phyloP scores from a whole-genome alignment of 164 flowering plant genomes.

The Kingdonia uniflora region DNA sequence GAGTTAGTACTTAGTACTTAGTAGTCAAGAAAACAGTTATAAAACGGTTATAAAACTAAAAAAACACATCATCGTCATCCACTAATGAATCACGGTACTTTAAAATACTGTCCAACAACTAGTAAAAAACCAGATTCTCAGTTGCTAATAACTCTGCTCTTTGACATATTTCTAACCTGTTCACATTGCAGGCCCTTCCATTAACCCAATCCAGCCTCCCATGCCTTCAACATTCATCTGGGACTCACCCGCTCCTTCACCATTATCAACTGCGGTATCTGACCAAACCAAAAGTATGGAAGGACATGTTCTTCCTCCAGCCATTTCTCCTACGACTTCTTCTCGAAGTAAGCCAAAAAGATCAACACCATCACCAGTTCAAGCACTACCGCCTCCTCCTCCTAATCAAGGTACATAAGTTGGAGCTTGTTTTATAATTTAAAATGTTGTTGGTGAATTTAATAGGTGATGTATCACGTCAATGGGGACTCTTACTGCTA shows the following conservation, averaged over 20 bases:
- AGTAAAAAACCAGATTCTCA: neutral
- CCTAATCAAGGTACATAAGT: constrained; percentile 47
- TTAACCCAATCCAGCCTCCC: constrained; percentile 28
- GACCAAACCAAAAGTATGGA: constrained; percentile 24
- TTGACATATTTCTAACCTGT: constrained; percentile 9
- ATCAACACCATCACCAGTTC: constrained; percentile 27
- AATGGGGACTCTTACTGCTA: too few relatives aligned
- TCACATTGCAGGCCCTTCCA: constrained; percentile 19
- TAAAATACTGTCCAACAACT: neutral
- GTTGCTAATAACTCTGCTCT: neutral
- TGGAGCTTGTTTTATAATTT: neutral
- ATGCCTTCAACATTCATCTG: constrained; percentile 21
- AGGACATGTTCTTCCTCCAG: constrained; percentile 24
- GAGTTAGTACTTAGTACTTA: too few relatives aligned
- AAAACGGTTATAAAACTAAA: too few relatives aligned
- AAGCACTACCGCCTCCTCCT: constrained; percentile 64
- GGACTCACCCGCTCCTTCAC: constrained; percentile 28
- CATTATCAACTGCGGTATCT: constrained; percentile 24
- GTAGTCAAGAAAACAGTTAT: too few relatives aligned
- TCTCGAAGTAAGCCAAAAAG: constrained; percentile 23
- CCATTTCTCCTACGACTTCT: constrained; percentile 26
- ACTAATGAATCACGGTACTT: constrained; percentile 31
- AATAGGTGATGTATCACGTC: too few relatives aligned
- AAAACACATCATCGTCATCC: constrained; percentile 21
- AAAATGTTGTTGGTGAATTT: too few relatives aligned